A percentile compares a stretch with the other conserved stretches of the same genome.
Evolutionary conservation across 805 yeast species (phyloP).

Genomic region (Lipomyces spencermartinsiae): DNA sequence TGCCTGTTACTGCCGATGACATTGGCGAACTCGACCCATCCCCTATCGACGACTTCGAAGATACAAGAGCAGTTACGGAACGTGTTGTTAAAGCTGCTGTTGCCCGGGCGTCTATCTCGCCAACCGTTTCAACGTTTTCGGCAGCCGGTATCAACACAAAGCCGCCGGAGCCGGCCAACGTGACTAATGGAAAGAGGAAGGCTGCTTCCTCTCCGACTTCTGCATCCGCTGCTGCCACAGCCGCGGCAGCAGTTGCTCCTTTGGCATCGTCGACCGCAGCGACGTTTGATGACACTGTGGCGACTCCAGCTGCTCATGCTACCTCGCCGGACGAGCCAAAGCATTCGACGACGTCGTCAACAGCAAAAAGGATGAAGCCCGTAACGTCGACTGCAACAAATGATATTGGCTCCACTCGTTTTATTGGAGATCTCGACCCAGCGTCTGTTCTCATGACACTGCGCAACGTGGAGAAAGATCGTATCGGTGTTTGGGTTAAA

Average conservation of each 20-base stretch:
- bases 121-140: slow-evolving; percentile 12
- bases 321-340: slow-evolving; percentile 4
- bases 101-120: slow-evolving; percentile 18
- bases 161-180: neutral
- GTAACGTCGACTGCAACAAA: neutral
- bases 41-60: slow-evolving; percentile 8
- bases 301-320: slow-evolving; percentile 24
- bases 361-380: neutral
- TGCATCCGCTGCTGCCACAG: slow-evolving; percentile 33
- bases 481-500: slow-evolving; percentile 48
- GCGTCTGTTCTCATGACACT: slow-evolving; percentile 28
- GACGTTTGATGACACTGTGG: slow-evolving; percentile 23
- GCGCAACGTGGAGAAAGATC: slow-evolving; percentile 30
- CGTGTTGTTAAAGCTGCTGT: slow-evolving; percentile 14
- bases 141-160: neutral
- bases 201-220: slow-evolving; percentile 4
- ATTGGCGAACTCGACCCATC: neutral
- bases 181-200: neutral
- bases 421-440: slow-evolving; percentile 34
- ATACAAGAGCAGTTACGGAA: slow-evolving; percentile 8
- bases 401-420: slow-evolving; percentile 30
- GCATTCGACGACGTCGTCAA: neutral
- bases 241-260: slow-evolving; percentile 34
- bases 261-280: slow-evolving; percentile 35
- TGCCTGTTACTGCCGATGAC: slow-evolving; percentile 13